Conservation (phyloP, 192 early-diverging fungal genomes). For the Coemansia sp. region DNA sequence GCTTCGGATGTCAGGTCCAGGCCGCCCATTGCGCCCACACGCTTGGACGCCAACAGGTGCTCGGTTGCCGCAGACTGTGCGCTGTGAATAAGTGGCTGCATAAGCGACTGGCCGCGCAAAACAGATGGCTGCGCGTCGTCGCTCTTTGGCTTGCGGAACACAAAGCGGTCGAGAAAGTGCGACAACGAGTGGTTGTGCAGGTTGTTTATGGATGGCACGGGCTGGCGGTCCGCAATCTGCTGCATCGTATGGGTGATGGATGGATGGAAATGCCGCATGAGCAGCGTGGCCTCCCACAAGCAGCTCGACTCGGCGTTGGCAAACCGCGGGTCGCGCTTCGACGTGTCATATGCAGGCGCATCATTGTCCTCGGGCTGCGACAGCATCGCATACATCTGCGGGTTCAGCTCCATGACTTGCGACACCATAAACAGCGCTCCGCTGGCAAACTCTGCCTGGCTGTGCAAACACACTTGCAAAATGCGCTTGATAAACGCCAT, state of each 20-base stretch:
- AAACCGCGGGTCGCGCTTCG: conserved; percentile 85
- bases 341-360: conserved; percentile 66
- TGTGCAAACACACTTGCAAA: conserved; percentile 71
- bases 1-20: conserved; percentile 36
- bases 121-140: conserved; percentile 44
- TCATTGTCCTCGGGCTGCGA: conserved; percentile 47
- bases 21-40: conserved; percentile 60
- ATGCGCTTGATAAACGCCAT: conserved; percentile 90
- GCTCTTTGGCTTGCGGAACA: conserved; percentile 92
- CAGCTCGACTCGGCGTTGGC: conserved; percentile 79
- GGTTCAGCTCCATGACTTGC: conserved; percentile 60
- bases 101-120: conserved; percentile 49
- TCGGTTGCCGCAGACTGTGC: conserved; percentile 28
- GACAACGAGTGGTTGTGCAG: conserved; percentile 86
- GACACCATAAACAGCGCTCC: conserved; percentile 81
- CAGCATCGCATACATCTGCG: conserved; percentile 60
- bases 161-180: conserved; percentile 94
- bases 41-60: conserved; percentile 66
- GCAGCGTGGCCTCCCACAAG: conserved; percentile 86
- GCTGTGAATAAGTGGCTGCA: conserved; percentile 50
- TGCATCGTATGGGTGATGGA: conserved; percentile 81
- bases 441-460: conserved; percentile 81
- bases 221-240: conserved; percentile 67
- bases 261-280: conserved; percentile 87
- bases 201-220: conserved; percentile 66